Conservation (phyloP, 768 basidiomycete genomes). For the Macrolepiota dolichaula region DNA sequence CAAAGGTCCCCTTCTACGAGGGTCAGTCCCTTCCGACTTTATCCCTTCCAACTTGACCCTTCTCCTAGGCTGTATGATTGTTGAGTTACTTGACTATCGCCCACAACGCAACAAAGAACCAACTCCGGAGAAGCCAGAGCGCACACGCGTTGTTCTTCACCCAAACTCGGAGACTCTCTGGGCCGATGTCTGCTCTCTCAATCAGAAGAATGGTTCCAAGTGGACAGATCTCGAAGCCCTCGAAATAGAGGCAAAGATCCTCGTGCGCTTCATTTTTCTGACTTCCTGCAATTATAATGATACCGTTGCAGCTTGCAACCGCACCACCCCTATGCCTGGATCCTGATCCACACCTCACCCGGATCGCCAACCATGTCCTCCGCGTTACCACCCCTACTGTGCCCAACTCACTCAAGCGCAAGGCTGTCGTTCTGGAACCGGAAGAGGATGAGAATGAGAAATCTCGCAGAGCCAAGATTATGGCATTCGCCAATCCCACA, state of each 20-base stretch:
- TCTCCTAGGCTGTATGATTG: conserved; percentile 73
- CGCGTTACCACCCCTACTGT: conserved; percentile 72
- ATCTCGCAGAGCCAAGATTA: conserved; percentile 67
- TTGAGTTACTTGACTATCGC: conserved; percentile 78
- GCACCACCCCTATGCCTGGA: conserved; percentile 75
- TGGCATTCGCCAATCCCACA: conserved; percentile 75
- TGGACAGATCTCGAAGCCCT: conserved; percentile 75
- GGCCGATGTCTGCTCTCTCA: conserved; percentile 73
- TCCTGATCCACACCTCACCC: conserved; percentile 72
- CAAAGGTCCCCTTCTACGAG: conserved; percentile 78
- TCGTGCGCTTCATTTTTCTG: conserved; percentile 44
- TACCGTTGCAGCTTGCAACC: conserved; percentile 56
- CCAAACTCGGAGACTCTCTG: conserved; percentile 77
- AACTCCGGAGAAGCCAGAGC: conserved; percentile 54
- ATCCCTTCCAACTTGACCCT: conserved; percentile 5
- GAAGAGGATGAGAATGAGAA: conserved; percentile 79
- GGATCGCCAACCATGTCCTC: conserved; percentile 72
- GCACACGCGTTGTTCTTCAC: conserved; percentile 71
- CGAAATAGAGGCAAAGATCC: conserved; percentile 67
- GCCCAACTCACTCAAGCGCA: conserved; percentile 73
- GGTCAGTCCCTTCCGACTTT: conserved; percentile 38
- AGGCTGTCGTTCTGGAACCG: conserved; percentile 63
- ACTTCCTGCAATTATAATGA: conserved; percentile 7
- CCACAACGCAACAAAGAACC: conserved; percentile 55
- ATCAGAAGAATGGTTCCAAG: conserved; percentile 49